Evolutionary conservation across 768 basidiomycete genomes (phyloP), one percentile per base, ranked within the genome.

Genomic region (Strobilomyces echinocephalus): DNA sequence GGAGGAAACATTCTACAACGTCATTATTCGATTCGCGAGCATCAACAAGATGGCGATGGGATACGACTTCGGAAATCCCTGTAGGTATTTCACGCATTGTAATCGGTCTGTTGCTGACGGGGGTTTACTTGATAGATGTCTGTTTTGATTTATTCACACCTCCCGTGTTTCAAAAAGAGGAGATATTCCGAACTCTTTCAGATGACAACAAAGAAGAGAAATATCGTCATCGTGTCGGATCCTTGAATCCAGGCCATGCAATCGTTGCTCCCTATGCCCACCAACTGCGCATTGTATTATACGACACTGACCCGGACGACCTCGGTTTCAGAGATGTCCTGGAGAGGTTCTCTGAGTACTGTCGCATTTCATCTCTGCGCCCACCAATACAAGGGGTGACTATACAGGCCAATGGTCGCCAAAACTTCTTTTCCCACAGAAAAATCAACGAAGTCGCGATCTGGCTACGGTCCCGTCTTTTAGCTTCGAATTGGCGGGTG

Each of bases 91-190:
- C 14, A 43, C 2, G 8, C 42, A 43, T 41, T 42, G 30, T 16
- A 30, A 21, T 41, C 35, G 46, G 46, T 6, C 9, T 66, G 8
- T 54, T 12, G 53, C 59, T 54, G 62, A 64, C 39, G 5, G 44
- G 43, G n/a, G 24, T 24, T 24, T 24, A 24, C 24, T 34, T 24
- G 28, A 20, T 49, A 88, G 87, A 82, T 66, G 70, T 87, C 20
- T 83, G 84, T 61, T 87, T 89, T 53, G 84, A 88, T 56, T 75
- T 83, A 5, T 61, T 79, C 30, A 81, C 78, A 0, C 88, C 89
- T 5, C 85, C 88, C 0, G 67, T 79, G 10, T 68, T 90, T 14
- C 86, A 88, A 63, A 69, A 72, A 52, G 76, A 84, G 46, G 73
- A 80, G 31, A 81, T 86, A 59, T 78, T 85, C 63, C 74, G 80